phyloP scores from a whole-genome alignment of 345 rosid genomes.

The Pistacia vera region DNA sequence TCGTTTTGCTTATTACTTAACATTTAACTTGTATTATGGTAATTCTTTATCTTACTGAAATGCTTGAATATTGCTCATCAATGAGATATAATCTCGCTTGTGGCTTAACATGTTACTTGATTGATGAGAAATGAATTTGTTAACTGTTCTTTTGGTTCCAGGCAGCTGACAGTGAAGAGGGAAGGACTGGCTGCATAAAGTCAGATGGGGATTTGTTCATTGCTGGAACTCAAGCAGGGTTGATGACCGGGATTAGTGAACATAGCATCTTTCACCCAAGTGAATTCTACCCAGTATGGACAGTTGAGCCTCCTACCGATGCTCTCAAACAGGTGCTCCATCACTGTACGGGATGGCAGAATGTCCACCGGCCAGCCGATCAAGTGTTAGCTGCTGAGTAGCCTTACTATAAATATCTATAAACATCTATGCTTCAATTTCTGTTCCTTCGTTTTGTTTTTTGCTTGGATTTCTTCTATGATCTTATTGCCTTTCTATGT shows the following conservation, averaged over 20 bases:
- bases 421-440: too few species aligned
- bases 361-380: conserved; percentile 59
- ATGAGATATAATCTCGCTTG: neutral
- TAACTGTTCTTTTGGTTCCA: conserved; percentile 26
- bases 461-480: too few species aligned
- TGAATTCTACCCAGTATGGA: conserved; percentile 73
- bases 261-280: conserved; percentile 62
- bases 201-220: conserved; percentile 69
- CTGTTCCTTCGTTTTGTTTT: neutral
- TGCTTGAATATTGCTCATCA: neutral
- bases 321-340: conserved; percentile 71
- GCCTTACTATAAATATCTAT: neutral
- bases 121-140: neutral
- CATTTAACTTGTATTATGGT: neutral
- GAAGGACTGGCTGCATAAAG: conserved; percentile 54
- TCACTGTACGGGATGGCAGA: conserved; percentile 79
- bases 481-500: too few species aligned
- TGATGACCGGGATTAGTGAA: conserved; percentile 35
- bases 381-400: conserved; percentile 21
- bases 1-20: neutral
- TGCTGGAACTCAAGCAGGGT: conserved; percentile 57
- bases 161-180: conserved; percentile 76
- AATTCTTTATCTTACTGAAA: neutral
- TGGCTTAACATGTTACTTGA: too few species aligned
- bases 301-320: conserved; percentile 64